Conservation (phyloP, 352 stramenopile species). For the Phytophthora cactorum region DNA sequence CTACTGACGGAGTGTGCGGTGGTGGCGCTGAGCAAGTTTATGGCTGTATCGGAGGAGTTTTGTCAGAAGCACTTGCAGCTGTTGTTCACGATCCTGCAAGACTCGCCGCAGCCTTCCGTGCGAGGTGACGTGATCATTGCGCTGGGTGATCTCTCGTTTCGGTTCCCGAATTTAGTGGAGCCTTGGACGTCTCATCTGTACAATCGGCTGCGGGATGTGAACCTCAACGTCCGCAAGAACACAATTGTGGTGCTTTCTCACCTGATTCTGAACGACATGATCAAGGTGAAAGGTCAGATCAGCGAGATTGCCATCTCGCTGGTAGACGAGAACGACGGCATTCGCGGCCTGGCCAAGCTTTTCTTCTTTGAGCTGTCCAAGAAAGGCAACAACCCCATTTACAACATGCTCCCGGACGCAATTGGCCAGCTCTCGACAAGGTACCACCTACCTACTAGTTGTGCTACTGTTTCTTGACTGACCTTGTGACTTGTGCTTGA, state of each 20-base stretch:
- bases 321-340: constrained; percentile 92
- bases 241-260: constrained; percentile 98
- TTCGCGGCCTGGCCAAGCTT: constrained; percentile 93
- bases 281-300: constrained; percentile 98
- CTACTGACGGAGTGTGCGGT: constrained; percentile 93
- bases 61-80: constrained; percentile 96
- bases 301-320: constrained; percentile 96
- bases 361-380: constrained; percentile 98
- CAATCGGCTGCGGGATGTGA: constrained; percentile 91
- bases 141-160: constrained; percentile 96
- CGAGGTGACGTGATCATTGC: constrained; percentile 97
- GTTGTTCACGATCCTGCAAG: constrained; percentile 93
- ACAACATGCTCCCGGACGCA: constrained; percentile 99
- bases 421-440: constrained; percentile 92
- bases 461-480: not conserved
- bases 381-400: constrained; percentile 97
- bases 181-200: constrained; percentile 98
- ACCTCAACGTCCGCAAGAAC: constrained; percentile 94
- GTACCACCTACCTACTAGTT: constrained; percentile 25
- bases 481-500: not conserved
- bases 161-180: constrained; percentile 98
- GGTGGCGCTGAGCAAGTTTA: constrained; percentile 98
- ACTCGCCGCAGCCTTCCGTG: constrained; percentile 75
- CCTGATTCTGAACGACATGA: constrained; percentile 99
- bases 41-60: constrained; percentile 96